These are phyloP conservation scores for Selenicereus undatus DNA, from an alignment of 148 eudicot species.

Conservation along the genomic window DNA sequence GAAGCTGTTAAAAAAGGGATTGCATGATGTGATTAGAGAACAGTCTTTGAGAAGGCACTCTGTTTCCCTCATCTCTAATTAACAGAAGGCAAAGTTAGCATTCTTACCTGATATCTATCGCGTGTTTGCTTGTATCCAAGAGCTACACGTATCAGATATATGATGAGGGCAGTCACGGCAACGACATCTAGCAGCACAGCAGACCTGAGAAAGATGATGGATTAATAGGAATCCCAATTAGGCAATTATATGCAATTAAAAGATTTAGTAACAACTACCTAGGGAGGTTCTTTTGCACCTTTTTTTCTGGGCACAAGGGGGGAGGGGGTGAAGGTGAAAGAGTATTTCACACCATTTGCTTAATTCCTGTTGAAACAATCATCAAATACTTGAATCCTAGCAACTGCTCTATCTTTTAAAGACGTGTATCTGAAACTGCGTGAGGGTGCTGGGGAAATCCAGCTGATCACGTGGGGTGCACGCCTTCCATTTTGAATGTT, in stretches of 20 bases:
- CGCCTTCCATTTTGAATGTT: not conserved
- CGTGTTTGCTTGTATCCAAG: slow-evolving; percentile 96
- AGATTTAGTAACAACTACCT: not conserved
- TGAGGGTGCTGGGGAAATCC: too few relatives aligned
- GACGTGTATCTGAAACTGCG: too few relatives aligned
- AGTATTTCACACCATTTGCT: not conserved
- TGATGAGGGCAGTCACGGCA: slow-evolving; percentile 71
- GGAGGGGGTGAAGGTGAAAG: not conserved
- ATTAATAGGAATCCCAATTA: not conserved
- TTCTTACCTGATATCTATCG: slow-evolving; percentile 90
- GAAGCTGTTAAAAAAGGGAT: slow-evolving; percentile 52
- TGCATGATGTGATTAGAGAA: slow-evolving; percentile 12
- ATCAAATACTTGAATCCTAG: not conserved
- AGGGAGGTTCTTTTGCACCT: not conserved
- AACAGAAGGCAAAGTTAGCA: slow-evolving; percentile 1
- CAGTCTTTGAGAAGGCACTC: not conserved
- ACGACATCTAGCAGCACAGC: slow-evolving; percentile 76
- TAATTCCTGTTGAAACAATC: not conserved
- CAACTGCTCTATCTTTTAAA: not conserved
- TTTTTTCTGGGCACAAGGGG: not conserved
- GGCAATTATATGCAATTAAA: not conserved
- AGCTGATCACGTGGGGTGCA: too few relatives aligned
- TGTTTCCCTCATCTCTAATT: not conserved
- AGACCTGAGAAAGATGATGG: slow-evolving; percentile 45
- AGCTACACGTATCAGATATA: slow-evolving; percentile 64